A percentile compares a stretch with the other conserved stretches of the same genome.
These are phyloP conservation scores for Coprinopsis strossmayeri DNA, from an alignment of 768 basidiomycete genomes.

Conservation along the genomic window DNA sequence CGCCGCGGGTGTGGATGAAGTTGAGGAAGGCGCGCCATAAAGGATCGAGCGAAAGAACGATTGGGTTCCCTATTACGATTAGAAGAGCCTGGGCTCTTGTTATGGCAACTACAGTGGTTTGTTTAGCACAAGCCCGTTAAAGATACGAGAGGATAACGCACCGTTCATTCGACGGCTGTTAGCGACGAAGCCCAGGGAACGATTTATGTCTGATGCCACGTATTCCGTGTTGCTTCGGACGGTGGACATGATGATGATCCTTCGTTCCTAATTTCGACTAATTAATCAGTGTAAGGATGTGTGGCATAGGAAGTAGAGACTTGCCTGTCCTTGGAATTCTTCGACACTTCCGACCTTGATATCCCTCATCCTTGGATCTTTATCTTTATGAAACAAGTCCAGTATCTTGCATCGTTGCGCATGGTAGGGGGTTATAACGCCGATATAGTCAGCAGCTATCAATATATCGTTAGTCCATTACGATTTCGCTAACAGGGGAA, in stretches of 20 bases:
- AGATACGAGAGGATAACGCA: constrained; percentile 15
- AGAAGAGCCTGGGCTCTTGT: constrained; percentile 62
- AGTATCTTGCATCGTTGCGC: constrained; percentile 53
- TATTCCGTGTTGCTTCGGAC: constrained; percentile 48
- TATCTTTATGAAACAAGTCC: constrained; percentile 24
- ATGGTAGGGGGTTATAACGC: constrained; percentile 66
- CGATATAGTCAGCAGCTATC: constrained; percentile 39
- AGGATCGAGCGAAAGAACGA: constrained; percentile 49
- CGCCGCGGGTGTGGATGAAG: constrained; percentile 41
- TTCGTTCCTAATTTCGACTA: constrained; percentile 50
- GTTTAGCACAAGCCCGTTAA: neutral
- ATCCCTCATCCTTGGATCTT: constrained; percentile 23
- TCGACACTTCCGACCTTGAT: constrained; percentile 65
- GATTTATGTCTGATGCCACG: constrained; percentile 43
- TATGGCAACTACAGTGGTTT: constrained; percentile 42
- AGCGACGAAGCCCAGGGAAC: constrained; percentile 53
- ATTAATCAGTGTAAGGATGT: too few species aligned
- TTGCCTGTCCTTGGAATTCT: constrained; percentile 63
- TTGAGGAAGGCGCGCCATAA: constrained; percentile 59
- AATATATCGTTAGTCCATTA: too few species aligned
- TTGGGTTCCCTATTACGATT: constrained; percentile 56
- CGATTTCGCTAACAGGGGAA: too few species aligned
- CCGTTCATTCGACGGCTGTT: constrained; percentile 54
- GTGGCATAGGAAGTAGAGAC: constrained; percentile 8
- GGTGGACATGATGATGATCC: constrained; percentile 52